phyloP scores from a whole-genome alignment of 257 asterid genomes.

The Misopates orontium region DNA sequence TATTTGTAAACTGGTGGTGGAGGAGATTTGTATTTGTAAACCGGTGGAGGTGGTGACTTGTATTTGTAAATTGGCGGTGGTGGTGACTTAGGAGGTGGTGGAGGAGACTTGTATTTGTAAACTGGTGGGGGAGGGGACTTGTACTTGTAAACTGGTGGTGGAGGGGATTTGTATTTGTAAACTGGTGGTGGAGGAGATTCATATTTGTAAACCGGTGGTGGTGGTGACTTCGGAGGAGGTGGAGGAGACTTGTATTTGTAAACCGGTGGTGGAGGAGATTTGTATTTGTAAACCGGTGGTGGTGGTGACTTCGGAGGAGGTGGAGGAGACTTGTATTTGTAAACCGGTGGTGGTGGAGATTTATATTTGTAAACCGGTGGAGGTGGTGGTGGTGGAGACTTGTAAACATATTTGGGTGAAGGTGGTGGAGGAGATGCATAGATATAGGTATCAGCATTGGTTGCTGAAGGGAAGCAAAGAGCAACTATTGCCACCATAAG shows the following conservation, averaged over 20 bases:
- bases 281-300: not conserved
- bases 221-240: not conserved
- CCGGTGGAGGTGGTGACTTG: conserved; percentile 10
- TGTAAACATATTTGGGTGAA: too few relatives aligned
- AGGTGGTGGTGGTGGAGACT: conserved; percentile 8
- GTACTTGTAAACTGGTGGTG: not conserved
- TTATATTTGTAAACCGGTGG: not conserved
- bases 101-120: not conserved
- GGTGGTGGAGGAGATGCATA: not conserved
- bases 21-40: not conserved
- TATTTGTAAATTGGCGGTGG: conserved; percentile 11
- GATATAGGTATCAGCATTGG: not conserved
- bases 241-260: not conserved
- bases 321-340: not conserved
- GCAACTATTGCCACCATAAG: not conserved
- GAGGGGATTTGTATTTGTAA: not conserved
- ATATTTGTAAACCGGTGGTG: not conserved
- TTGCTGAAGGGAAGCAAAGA: not conserved
- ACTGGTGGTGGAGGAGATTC: conserved; percentile 5
- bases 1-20: conserved; percentile 12
- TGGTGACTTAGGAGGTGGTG: conserved; percentile 10
- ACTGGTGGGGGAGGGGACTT: not conserved
- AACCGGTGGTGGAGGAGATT: conserved; percentile 3
- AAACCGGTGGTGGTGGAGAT: not conserved
- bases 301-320: not conserved